Conservation (phyloP, 495 filamentous ascomycete species). For the Aspergillus steynii region DNA sequence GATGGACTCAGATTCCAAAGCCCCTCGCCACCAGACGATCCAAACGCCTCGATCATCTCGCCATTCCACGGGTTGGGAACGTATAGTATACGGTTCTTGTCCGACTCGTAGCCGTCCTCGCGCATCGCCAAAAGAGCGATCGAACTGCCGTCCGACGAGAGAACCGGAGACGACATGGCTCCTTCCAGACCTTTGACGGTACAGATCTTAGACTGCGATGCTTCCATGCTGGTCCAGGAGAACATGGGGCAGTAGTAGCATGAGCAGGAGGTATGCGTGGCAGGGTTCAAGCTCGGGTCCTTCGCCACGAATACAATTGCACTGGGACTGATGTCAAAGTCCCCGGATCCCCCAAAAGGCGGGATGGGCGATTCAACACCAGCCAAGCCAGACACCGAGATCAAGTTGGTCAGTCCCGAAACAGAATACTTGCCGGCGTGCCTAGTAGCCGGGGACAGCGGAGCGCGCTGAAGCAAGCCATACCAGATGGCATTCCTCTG, state of each 20-base stretch:
- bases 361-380: conserved; percentile 56
- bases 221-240: conserved; percentile 55
- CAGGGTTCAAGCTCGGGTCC: conserved; percentile 74
- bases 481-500: conserved; percentile 74
- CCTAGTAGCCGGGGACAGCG: conserved; percentile 37
- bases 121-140: conserved; percentile 83
- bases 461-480: conserved; percentile 56
- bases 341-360: conserved; percentile 58
- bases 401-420: conserved; percentile 49
- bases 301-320: conserved; percentile 81
- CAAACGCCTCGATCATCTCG: conserved; percentile 59
- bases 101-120: conserved; percentile 82
- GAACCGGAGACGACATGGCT: conserved; percentile 71
- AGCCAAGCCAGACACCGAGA: conserved; percentile 41
- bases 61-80: conserved; percentile 60
- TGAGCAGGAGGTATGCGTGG: conserved; percentile 75
- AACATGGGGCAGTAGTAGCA: conserved; percentile 63
- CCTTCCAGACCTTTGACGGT: conserved; percentile 54
- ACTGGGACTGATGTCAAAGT: conserved; percentile 57
- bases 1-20: conserved; percentile 70
- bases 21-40: conserved; percentile 60
- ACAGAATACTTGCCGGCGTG: conserved; percentile 46
- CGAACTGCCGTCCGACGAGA: conserved; percentile 70
- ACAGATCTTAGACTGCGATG: conserved; percentile 38
- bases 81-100: conserved; percentile 78